Percentiles rank a stretch among this genome's conserved stretches.
Conservation (phyloP, 768 basidiomycete genomes). For the Leccinum fibrillosum region DNA sequence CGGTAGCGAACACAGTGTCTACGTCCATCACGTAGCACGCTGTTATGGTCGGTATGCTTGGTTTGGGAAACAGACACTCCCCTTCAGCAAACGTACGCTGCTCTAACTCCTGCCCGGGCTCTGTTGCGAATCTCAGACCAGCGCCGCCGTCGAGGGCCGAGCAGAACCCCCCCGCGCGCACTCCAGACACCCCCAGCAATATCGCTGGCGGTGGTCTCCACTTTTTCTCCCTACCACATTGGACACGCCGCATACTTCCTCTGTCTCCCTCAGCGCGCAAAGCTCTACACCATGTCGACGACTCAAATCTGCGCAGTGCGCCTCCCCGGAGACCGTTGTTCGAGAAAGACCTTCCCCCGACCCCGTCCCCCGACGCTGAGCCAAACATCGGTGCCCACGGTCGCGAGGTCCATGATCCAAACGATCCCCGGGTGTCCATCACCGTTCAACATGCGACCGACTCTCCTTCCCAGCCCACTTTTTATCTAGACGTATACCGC, state of each 20-base stretch:
- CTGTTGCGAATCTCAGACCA: constrained; percentile 28
- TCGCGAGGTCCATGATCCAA: background rate
- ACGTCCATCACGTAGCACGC: background rate
- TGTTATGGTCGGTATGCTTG: constrained; percentile 39
- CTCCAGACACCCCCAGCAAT: constrained; percentile 37
- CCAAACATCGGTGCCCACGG: background rate
- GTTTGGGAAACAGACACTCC: constrained; percentile 33
- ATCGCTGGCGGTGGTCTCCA: constrained; percentile 40
- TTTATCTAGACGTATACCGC: constrained; percentile 59
- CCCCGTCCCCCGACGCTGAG: constrained; percentile 23
- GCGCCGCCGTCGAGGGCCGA: constrained; percentile 45
- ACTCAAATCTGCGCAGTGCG: constrained; percentile 19
- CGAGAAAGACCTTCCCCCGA: constrained; percentile 54
- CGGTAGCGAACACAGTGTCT: background rate
- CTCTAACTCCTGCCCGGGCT: constrained; percentile 18
- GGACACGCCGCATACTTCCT: constrained; percentile 51
- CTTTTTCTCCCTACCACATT: constrained; percentile 65
- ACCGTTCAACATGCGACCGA: constrained; percentile 17
- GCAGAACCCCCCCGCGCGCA: constrained; percentile 42
- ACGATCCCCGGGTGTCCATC: constrained; percentile 14
- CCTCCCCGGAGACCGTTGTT: constrained; percentile 10
- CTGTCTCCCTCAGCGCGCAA: constrained; percentile 29
- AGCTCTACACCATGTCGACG: constrained; percentile 18
- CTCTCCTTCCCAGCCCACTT: constrained; percentile 49
- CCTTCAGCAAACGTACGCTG: constrained; percentile 27